phyloP scores from a whole-genome alignment of 805 yeast genomes.

The Pichia californica region DNA sequence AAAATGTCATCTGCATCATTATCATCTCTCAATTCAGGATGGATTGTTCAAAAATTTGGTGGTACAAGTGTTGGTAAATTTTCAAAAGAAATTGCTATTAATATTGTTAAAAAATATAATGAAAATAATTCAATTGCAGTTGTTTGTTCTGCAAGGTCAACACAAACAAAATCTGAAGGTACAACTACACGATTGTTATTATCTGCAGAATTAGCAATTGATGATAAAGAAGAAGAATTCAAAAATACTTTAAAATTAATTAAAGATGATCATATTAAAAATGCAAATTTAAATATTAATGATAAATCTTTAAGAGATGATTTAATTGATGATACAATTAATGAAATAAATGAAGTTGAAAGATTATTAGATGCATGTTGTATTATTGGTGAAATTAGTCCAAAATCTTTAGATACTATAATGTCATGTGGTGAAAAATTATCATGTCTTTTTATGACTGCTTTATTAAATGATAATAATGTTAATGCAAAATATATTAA shows the following conservation, averaged over 20 bases:
- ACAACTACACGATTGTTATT: conserved; percentile 81
- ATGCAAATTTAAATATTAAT: conserved; percentile 54
- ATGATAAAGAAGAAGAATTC: conserved; percentile 48
- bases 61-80: conserved; percentile 97
- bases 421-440: conserved; percentile 94
- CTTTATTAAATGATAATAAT: conserved; percentile 79
- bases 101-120: conserved; percentile 67
- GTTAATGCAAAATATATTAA: conserved; percentile 73
- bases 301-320: conserved; percentile 39
- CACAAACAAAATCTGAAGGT: conserved; percentile 88
- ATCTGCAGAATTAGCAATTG: conserved; percentile 76
- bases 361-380: conserved; percentile 80
- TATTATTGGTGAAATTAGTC: conserved; percentile 84
- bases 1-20: conserved; percentile 21
- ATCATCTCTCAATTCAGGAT: conserved; percentile 31
- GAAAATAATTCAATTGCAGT: conserved; percentile 70
- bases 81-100: conserved; percentile 76
- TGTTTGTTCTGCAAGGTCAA: conserved; percentile 93
- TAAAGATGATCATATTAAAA: conserved; percentile 68
- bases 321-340: conserved; percentile 52
- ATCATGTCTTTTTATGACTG: conserved; percentile 83
- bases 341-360: conserved; percentile 61
- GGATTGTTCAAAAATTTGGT: conserved; percentile 92
- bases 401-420: conserved; percentile 81
- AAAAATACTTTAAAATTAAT: conserved; percentile 55